Base-by-base conservation (phyloP, 352 stramenopile species). In the Phytophthora chlamydospora region DNA sequence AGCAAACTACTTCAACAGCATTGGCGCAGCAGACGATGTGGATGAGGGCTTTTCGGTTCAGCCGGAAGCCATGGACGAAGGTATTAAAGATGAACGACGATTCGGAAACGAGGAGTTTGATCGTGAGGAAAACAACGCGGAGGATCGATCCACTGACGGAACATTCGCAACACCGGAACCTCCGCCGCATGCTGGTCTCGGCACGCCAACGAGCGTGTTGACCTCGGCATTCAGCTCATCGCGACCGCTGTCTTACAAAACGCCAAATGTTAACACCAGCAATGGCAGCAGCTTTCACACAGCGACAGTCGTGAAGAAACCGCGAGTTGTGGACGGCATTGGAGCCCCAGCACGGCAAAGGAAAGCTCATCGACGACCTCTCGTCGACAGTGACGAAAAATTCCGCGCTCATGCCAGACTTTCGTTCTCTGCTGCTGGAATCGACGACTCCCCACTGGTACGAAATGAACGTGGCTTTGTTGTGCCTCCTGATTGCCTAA, bases 381-480 rank as follows among this genome's bases (percentile, higher is more conserved):
- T 90, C 2, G 57, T 66, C 38, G 83, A 87, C 33, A 90, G 62
- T 16, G 80, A 87, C 33, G 81, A 91, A 38, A 80, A 84, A 43
- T 48, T 67, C 17, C 68, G 64, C 51, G 53, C 71, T 17, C 80
- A 82, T 53, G 63, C 79, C 14, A 83, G 83, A 4, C 38, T 90
- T 11, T 82, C 80, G 17, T 90, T 90, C 38, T 92, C 83, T 27
- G 79, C 77, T 17, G 70, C 66, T 9, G 53, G 69, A 10, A 76
- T 79, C 1, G 80, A 89, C n/a, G 75, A 85, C 43, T 76, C 76
- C 4, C 75, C 78, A 7, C 58, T 73, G 76, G 82, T 90, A 81
- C 19, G 58, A 24, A 38, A 24, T 52, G 16, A 31, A 1, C 14
- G 29, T 40, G 24, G 6, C 12, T 7, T 35, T 16, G 16, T 14